These are phyloP conservation scores for Sedum album DNA, from an alignment of 164 flowering plant species.

Conservation along the genomic window DNA sequence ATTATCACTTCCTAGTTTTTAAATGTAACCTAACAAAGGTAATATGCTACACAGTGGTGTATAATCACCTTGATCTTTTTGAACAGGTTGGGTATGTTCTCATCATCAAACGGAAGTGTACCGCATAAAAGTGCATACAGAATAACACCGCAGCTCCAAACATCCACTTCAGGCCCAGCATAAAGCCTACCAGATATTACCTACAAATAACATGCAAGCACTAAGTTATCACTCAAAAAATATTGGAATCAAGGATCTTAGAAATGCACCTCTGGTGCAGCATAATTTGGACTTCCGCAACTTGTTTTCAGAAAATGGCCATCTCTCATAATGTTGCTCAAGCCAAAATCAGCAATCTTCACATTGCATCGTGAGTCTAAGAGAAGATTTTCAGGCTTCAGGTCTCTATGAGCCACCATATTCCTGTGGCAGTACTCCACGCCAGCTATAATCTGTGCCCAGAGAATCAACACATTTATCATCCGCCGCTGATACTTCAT, in stretches of 20 bases:
- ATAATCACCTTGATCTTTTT: constrained; percentile 17
- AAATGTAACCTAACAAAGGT: too few relatives aligned
- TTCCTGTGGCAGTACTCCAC: constrained; percentile 75
- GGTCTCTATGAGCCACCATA: constrained; percentile 69
- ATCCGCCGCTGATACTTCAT: not conserved
- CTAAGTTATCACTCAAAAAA: not conserved
- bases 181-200: constrained; percentile 3
- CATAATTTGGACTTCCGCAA: constrained; percentile 80
- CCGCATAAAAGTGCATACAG: constrained; percentile 74
- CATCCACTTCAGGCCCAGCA: constrained; percentile 11
- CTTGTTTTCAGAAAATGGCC: constrained; percentile 74
- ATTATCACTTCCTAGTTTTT: too few relatives aligned
- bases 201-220: not conserved
- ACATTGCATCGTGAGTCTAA: constrained; percentile 57
- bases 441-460: constrained; percentile 61
- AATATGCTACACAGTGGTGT: too few relatives aligned
- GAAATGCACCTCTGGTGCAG: constrained; percentile 63
- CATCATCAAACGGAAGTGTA: constrained; percentile 69
- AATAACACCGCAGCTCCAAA: constrained; percentile 75
- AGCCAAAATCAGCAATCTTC: constrained; percentile 74
- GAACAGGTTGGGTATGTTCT: constrained; percentile 57
- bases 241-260: not conserved
- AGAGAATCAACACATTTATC: not conserved
- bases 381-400: constrained; percentile 67
- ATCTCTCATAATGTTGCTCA: constrained; percentile 68